phyloP scores from a whole-genome alignment of 257 asterid genomes.

The Dorcoceras hygrometricum region DNA sequence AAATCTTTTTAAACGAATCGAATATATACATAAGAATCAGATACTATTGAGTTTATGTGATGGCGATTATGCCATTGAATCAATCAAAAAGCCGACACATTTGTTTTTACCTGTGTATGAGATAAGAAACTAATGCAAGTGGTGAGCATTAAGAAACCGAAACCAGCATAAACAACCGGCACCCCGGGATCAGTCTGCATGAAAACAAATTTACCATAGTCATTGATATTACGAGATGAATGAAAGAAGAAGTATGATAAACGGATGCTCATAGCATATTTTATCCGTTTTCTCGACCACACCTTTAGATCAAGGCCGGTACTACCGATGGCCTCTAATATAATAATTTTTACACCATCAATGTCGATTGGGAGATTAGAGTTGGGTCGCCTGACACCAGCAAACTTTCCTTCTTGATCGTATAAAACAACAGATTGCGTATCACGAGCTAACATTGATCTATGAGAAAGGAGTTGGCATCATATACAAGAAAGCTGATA shows the following conservation, averaged over 20 bases:
- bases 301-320: constrained; percentile 86
- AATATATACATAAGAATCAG: constrained; percentile 3
- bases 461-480: constrained; percentile 24
- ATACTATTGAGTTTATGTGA: constrained; percentile 10
- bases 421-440: constrained; percentile 81
- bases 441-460: constrained; percentile 96
- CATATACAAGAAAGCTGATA: background rate
- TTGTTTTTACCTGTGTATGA: constrained; percentile 70
- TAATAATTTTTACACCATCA: constrained; percentile 54
- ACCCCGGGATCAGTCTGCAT: constrained; percentile 79
- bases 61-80: background rate
- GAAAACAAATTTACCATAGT: constrained; percentile 14
- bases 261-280: background rate
- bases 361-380: constrained; percentile 83
- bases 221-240: constrained; percentile 7
- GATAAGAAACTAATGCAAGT: constrained; percentile 85
- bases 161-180: constrained; percentile 78
- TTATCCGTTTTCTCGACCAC: constrained; percentile 1
- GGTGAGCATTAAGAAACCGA: constrained; percentile 90
- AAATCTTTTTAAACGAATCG: constrained; percentile 42
- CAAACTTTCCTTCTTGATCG: constrained; percentile 84
- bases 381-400: constrained; percentile 73
- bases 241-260: background rate
- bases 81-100: background rate
- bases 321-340: constrained; percentile 70